Evolutionary conservation across 2,329 filamentous ascomycete genomes (phyloP).

Genomic region (Gaeumannomyces tritici): DNA sequence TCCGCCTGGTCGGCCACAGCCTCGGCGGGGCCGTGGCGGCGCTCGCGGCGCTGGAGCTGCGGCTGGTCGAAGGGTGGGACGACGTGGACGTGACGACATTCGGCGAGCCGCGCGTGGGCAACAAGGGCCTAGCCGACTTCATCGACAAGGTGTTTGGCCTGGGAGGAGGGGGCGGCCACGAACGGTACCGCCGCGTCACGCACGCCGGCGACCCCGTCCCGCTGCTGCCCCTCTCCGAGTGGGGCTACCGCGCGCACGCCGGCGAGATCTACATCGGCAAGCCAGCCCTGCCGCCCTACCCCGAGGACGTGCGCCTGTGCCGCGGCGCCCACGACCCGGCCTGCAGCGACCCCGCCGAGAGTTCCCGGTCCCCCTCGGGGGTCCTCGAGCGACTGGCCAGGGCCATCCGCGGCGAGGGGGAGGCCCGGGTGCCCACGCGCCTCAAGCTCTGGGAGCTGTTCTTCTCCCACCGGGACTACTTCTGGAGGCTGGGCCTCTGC

Average conservation of each 20-base stretch:
- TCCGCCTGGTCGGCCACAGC: slow-evolving; percentile 82
- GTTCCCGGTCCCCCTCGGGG: slow-evolving; percentile 25
- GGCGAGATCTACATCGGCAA: slow-evolving; percentile 84
- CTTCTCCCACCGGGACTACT: slow-evolving; percentile 93
- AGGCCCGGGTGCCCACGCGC: slow-evolving; percentile 37
- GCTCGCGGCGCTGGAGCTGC: slow-evolving; percentile 75
- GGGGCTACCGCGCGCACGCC: slow-evolving; percentile 77
- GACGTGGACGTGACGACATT: slow-evolving; percentile 79
- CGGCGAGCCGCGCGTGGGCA: slow-evolving; percentile 69
- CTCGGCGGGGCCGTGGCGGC: slow-evolving; percentile 88
- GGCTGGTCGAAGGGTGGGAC: slow-evolving; percentile 60
- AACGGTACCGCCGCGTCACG: slow-evolving; percentile 65
- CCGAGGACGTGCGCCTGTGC: slow-evolving; percentile 63
- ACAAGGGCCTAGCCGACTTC: slow-evolving; percentile 43
- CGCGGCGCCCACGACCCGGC: slow-evolving; percentile 57
- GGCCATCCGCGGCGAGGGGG: slow-evolving; percentile 11
- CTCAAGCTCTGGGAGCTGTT: slow-evolving; percentile 85
- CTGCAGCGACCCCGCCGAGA: slow-evolving; percentile 55
- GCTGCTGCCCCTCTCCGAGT: slow-evolving; percentile 73
- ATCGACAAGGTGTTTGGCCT: slow-evolving; percentile 44
- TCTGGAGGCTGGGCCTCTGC: slow-evolving; percentile 86
- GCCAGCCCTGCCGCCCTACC: slow-evolving; percentile 54
- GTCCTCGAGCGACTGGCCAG: background rate
- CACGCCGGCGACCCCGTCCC: slow-evolving; percentile 84
- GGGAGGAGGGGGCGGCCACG: slow-evolving; percentile 9